These are phyloP conservation scores for Chrysanthemum lavandulifolium DNA, from an alignment of 129 eudicot species.

Conservation along the genomic window DNA sequence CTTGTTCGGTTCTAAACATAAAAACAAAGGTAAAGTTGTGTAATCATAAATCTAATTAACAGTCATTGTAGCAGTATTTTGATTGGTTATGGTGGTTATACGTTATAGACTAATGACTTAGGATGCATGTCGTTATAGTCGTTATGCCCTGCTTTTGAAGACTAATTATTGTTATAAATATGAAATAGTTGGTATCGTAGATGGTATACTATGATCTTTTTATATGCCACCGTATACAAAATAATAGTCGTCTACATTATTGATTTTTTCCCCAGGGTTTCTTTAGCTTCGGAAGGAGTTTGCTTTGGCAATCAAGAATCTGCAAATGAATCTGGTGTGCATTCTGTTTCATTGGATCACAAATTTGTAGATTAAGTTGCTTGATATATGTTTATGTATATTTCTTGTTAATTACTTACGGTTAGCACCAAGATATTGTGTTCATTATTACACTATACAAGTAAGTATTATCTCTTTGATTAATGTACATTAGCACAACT, in stretches of 20 bases:
- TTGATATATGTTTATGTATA: background rate
- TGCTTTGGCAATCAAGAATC: background rate
- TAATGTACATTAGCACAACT: background rate
- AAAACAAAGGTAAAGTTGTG: slow-evolving; percentile 6
- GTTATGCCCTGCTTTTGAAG: background rate
- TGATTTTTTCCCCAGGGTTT: background rate
- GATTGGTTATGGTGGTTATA: background rate
- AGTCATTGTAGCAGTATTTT: background rate
- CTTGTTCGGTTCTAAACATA: slow-evolving; percentile 7
- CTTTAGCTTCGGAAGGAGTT: background rate
- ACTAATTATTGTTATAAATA: background rate
- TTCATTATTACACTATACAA: background rate
- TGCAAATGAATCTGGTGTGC: background rate
- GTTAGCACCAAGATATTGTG: background rate
- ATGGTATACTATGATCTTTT: background rate
- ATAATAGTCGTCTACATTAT: background rate
- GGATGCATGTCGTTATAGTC: too few species aligned
- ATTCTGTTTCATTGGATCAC: background rate
- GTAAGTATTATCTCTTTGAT: background rate
- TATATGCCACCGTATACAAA: background rate
- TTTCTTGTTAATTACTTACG: slow-evolving; percentile 32
- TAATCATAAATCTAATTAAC: background rate
- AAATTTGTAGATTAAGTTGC: background rate
- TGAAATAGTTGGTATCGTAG: background rate
- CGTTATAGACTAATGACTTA: too few species aligned